Conservation (phyloP, 495 filamentous ascomycete genomes). For the Talaromyces liani region DNA sequence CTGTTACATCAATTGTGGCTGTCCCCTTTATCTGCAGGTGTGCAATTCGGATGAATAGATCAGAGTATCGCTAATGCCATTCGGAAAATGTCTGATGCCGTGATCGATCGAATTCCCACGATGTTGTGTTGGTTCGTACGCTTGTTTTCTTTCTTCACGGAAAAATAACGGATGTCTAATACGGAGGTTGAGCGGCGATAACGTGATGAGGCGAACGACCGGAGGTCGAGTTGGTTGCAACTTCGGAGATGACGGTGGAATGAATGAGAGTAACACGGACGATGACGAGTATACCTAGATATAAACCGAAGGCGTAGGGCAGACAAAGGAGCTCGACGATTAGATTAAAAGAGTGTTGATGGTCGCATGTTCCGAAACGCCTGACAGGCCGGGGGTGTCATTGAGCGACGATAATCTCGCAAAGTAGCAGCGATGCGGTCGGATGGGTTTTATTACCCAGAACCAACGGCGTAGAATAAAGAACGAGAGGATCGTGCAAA, state of each 20-base stretch:
- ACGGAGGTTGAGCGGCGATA: not conserved
- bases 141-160: not conserved
- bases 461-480: too few species aligned
- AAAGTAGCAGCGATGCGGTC: too few species aligned
- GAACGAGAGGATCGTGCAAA: too few species aligned
- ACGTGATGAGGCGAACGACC: not conserved
- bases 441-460: too few species aligned
- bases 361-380: conserved; percentile 1
- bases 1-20: not conserved
- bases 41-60: not conserved
- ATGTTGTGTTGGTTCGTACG: too few species aligned
- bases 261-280: not conserved
- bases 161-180: not conserved
- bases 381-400: not conserved
- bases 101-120: not conserved
- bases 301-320: not conserved
- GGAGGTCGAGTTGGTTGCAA: not conserved
- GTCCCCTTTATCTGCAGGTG: not conserved
- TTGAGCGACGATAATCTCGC: not conserved
- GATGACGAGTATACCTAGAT: not conserved
- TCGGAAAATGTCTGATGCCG: not conserved
- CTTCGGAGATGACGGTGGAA: not conserved
- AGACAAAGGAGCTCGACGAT: not conserved
- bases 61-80: not conserved
- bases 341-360: not conserved